Conservation (phyloP, 2,329 filamentous ascomycete genomes). For the Colletotrichum echinochloae region DNA sequence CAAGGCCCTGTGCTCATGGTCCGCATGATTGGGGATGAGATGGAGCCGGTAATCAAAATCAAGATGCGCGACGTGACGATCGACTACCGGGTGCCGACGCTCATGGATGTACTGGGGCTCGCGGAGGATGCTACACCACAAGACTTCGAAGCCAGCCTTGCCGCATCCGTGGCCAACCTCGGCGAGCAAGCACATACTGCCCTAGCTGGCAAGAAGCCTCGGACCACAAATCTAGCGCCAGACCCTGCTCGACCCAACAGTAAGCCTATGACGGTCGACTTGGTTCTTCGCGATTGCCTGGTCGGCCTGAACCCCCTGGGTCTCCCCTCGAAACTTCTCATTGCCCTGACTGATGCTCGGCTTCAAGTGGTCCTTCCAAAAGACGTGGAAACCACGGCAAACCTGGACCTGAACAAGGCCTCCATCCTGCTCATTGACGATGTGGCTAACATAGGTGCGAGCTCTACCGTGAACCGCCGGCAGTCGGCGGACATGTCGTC, state of each 20-base stretch:
- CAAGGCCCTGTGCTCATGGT: conserved; percentile 77
- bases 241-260: conserved; percentile 43
- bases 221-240: conserved; percentile 3
- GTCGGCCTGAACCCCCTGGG: conserved; percentile 86
- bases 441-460: conserved; percentile 51
- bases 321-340: conserved; percentile 78
- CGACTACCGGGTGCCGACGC: conserved; percentile 89
- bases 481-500: conserved; percentile 56
- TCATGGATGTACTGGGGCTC: conserved; percentile 83
- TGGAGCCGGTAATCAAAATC: conserved; percentile 89
- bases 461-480: conserved; percentile 31
- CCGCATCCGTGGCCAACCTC: conserved; percentile 82
- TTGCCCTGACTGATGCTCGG: conserved; percentile 83
- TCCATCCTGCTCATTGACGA: conserved; percentile 88
- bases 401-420: conserved; percentile 80
- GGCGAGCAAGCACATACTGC: conserved; percentile 71
- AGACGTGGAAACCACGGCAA: conserved; percentile 71
- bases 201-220: conserved; percentile 48
- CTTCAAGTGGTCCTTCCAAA: conserved; percentile 76
- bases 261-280: conserved; percentile 75
- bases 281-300: conserved; percentile 85
- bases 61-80: conserved; percentile 85
- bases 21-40: conserved; percentile 91
- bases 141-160: conserved; percentile 80
- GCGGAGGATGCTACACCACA: conserved; percentile 75